These are phyloP conservation scores for Kokia cookei DNA, from an alignment of 441 rosid species.

Conservation along the genomic window DNA sequence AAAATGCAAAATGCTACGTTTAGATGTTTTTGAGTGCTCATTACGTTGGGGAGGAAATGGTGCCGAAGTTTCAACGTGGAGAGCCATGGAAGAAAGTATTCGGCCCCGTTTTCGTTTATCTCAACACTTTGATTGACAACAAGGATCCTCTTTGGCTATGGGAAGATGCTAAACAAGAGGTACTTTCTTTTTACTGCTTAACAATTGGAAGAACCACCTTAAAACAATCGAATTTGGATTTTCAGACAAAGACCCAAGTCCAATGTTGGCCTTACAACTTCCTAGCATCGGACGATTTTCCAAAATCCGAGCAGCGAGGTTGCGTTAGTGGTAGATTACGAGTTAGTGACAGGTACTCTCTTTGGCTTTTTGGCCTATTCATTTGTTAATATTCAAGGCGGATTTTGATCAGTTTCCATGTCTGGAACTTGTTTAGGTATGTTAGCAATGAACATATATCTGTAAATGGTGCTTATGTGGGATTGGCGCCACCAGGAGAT, in stretches of 20 bases:
- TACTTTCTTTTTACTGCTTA: background rate
- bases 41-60: conserved; percentile 78
- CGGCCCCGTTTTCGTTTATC: conserved; percentile 70
- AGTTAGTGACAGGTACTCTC: conserved; percentile 53
- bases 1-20: conserved; percentile 4
- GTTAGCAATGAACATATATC: conserved; percentile 31
- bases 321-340: conserved; percentile 53
- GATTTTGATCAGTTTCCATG: background rate
- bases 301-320: conserved; percentile 49
- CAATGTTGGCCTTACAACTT: conserved; percentile 80
- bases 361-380: background rate
- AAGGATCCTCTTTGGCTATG: conserved; percentile 49
- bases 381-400: background rate
- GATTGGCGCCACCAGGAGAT: conserved; percentile 69
- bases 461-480: conserved; percentile 57
- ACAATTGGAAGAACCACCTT: background rate
- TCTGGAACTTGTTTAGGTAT: conserved; percentile 26
- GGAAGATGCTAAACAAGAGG: conserved; percentile 81
- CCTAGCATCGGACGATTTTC: conserved; percentile 65
- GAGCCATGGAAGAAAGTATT: conserved; percentile 89
- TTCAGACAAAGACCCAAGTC: conserved; percentile 55
- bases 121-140: conserved; percentile 39
- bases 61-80: conserved; percentile 44
- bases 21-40: conserved; percentile 90
- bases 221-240: background rate